Evolutionary conservation across 83 land plant genomes (phyloP), one percentile per base, ranked within the genome.

Genomic region (Picea engelmannii): DNA sequence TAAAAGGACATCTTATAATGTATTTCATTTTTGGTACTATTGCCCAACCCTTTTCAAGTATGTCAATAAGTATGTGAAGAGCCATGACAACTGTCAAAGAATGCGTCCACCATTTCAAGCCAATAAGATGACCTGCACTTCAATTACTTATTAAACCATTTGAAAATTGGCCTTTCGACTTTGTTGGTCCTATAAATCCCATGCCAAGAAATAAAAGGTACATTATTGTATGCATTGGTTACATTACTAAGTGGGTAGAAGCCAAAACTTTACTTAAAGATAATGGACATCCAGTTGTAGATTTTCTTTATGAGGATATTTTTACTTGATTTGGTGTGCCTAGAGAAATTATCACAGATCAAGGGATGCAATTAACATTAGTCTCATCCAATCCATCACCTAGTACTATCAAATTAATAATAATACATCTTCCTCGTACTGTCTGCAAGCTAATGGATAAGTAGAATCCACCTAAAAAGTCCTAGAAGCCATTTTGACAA

Each of bases 351-450:
- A 2, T 18, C 0, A 18, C 21, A 62, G 3, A 62, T 20, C 65
- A 62, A 62, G 6, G 65, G 18, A 6, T 2, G 0, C 0, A 62
- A 18, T 15, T 15, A 0, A 62, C 1, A 1, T 62, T 6, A 62
- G 1, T 0, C 18, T 62, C 21, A 62, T 62, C 18, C 6, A 62
- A 62, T 4, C 23, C 0, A 18, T 31, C 13, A 2, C 13, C 7
- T 0, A 18, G 0, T 0, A 18, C 0, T 18, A 62, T 0, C 65
- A 62, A 17, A 16, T 16, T 17, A 62, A 62, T 0, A 13, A 20
- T 0, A 18, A 0, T 0, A 18, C 0, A 0, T 62, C 0, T 16
- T 62, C 65, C 0, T 4, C 5, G 3, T 62, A 20, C 21, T 23
- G 1, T 18, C 23, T 16, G 1, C 23, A 62, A 62, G 65, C 21